Conservation (phyloP, 2,329 filamentous ascomycete species). For the Coleophoma cylindrospora region DNA sequence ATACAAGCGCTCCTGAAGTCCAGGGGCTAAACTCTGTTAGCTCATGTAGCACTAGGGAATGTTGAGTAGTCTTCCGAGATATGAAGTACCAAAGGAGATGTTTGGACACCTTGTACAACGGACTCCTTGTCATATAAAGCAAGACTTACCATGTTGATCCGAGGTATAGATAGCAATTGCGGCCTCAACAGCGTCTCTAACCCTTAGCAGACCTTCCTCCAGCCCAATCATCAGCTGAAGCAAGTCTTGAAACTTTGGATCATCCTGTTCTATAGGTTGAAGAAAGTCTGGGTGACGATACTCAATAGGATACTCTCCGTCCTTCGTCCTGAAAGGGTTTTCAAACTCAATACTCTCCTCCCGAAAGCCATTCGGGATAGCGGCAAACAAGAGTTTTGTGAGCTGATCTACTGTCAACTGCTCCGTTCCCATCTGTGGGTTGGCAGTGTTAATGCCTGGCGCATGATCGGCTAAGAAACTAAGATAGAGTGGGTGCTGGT, state of each 20-base stretch:
- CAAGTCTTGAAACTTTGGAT: background rate
- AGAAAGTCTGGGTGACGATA: no score
- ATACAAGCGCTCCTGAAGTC: background rate
- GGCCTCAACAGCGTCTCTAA: background rate
- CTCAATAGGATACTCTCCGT: no score
- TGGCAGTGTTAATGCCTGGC: background rate
- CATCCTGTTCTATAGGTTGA: background rate
- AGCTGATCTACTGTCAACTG: background rate
- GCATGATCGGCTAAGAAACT: background rate
- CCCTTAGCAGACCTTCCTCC: background rate
- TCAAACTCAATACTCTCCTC: background rate
- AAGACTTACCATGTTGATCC: no score
- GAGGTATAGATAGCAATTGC: no score
- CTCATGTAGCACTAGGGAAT: no score
- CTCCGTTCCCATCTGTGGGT: background rate
- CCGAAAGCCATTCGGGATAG: background rate
- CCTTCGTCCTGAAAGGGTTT: background rate
- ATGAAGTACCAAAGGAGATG: no score
- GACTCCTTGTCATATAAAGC: no score
- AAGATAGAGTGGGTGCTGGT: background rate
- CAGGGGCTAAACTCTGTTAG: no score
- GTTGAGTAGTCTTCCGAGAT: no score
- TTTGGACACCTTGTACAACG: no score
- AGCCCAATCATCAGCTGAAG: background rate
- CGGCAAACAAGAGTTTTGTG: background rate